These are phyloP conservation scores for Fusarium fracticaudum DNA, from an alignment of 2,329 filamentous ascomycete species.

Conservation along the genomic window DNA sequence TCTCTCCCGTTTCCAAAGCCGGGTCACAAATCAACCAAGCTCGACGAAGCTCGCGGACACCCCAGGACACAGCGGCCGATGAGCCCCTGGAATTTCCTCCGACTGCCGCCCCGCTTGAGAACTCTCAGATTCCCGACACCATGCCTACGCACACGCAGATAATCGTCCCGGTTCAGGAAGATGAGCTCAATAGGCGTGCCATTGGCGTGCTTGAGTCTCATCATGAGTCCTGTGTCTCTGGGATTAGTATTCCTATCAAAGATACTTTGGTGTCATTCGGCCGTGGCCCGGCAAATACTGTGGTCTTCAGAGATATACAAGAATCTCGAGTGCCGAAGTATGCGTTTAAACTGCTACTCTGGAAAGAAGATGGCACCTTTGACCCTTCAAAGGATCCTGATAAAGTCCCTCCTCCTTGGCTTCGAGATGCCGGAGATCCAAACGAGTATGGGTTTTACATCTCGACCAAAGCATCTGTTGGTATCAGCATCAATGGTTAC, in stretches of 20 bases:
- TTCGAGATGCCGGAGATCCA: constrained; percentile 48
- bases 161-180: constrained; percentile 48
- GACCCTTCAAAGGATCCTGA: constrained; percentile 65
- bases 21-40: constrained; percentile 18
- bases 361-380: constrained; percentile 72
- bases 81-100: constrained; percentile 44
- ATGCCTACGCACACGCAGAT: constrained; percentile 50
- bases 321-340: constrained; percentile 83
- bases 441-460: constrained; percentile 76
- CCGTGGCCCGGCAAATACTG: constrained; percentile 73
- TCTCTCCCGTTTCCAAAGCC: constrained; percentile 55
- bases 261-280: constrained; percentile 81
- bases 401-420: constrained; percentile 63
- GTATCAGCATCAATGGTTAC: constrained; percentile 81
- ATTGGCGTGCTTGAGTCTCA: constrained; percentile 75
- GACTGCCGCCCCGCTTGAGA: constrained; percentile 43
- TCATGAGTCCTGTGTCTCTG: constrained; percentile 70
- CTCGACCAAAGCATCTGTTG: constrained; percentile 79
- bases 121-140: constrained; percentile 49
- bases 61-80: constrained; percentile 37
- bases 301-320: constrained; percentile 67
- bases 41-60: constrained; percentile 17
- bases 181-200: constrained; percentile 50
- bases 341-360: constrained; percentile 81
- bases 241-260: constrained; percentile 72